Base-by-base conservation (phyloP, 2,329 filamentous ascomycete genomes). In the Purpureocillium takamizusanense region DNA sequence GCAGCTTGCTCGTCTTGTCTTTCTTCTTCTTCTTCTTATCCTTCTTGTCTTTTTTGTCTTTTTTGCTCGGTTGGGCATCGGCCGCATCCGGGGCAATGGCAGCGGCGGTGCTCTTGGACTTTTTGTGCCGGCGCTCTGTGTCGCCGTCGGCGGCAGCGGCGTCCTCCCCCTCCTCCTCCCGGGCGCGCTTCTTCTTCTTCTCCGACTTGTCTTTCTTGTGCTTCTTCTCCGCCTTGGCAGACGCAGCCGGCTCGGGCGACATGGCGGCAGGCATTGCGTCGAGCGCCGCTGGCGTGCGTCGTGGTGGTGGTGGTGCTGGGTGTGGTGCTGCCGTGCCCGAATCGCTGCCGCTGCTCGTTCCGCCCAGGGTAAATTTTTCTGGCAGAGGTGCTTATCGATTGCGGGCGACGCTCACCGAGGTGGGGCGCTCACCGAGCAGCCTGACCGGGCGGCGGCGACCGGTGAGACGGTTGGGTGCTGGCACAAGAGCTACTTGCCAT, bases 141-240 rank as follows among this genome's bases (percentile, higher is more conserved):
- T 61, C 21, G 7, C 13, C 28, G 28, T 6, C 7, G n/a, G 11
- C 58, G 31, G 56, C 58, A 7, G 46, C 41, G 15, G 47, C 50
- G 30, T 70, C 65, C 18, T 69, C 66, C 35, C 70, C 66, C 32
- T 70, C 65, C 18, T 69, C 66, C 35, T 70, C 66, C 32, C 66
- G 55, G 7, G 57, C 51, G 32, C 67, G 62, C 56, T 70, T 70
- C 55, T 68, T 69, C 33, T 66, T 52, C 9, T 53, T 53, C 41
- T 55, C 58, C 13, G 49, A 48, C 41, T 54, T 56, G 15, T 53
- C 55, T 42, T 62, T 64, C 37, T 60, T 65, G 36, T 51, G 50
- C 44, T 64, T 64, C 51, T 65, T 66, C 7, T 66, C 62, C 17
- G 55, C 42, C 44, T 57, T 64, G 17, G 49, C 38, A n/a, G n/a